These are phyloP conservation scores for Termitomyces sp. DNA, from an alignment of 768 basidiomycete species.

Conservation along the genomic window DNA sequence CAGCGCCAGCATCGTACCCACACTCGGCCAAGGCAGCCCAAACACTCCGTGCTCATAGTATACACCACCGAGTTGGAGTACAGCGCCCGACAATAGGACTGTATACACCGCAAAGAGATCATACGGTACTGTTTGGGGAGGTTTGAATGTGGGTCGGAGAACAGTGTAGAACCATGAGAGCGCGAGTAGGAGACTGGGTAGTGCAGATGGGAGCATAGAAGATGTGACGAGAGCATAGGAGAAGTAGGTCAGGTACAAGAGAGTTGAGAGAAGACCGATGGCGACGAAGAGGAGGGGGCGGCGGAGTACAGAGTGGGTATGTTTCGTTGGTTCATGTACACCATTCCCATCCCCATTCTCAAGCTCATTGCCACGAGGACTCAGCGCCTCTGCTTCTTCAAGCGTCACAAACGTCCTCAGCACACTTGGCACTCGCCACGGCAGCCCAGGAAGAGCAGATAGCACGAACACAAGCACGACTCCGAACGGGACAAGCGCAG, in stretches of 20 bases:
- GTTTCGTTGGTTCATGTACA: not conserved
- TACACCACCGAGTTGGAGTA: slow-evolving; percentile 47
- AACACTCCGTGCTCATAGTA: slow-evolving; percentile 45
- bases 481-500: slow-evolving; percentile 23
- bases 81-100: slow-evolving; percentile 36
- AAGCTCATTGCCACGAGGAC: not conserved
- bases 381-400: slow-evolving; percentile 44
- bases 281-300: slow-evolving; percentile 51
- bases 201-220: slow-evolving; percentile 19
- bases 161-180: slow-evolving; percentile 64
- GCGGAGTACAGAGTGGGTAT: slow-evolving; percentile 45
- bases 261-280: slow-evolving; percentile 48
- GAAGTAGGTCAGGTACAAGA: slow-evolving; percentile 57
- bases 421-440: not conserved
- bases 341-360: slow-evolving; percentile 11
- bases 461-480: slow-evolving; percentile 28
- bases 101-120: slow-evolving; percentile 60
- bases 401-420: slow-evolving; percentile 37
- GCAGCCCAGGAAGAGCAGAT: slow-evolving; percentile 20
- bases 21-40: slow-evolving; percentile 34
- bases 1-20: slow-evolving; percentile 21
- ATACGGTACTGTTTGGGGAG: slow-evolving; percentile 55
- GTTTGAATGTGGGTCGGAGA: slow-evolving; percentile 41
- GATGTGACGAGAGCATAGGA: slow-evolving; percentile 45
- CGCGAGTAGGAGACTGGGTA: slow-evolving; percentile 42